Base-by-base conservation (phyloP, 139 green algal genomes). In the Microglena sp. region DNA sequence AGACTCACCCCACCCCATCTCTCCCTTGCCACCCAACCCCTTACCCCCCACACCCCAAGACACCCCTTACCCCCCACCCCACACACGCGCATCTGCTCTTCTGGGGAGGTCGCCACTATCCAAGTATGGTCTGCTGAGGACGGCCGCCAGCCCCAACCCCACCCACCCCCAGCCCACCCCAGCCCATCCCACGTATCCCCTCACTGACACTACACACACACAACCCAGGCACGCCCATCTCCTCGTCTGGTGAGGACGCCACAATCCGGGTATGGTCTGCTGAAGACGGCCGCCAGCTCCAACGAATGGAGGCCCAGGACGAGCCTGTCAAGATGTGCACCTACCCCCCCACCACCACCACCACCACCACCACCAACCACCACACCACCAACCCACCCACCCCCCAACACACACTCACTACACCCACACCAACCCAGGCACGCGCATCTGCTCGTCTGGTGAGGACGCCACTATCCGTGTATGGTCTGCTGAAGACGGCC, bases 401-500 rank as follows among this genome's bases (percentile, higher is more conserved):
- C n/a, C n/a, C n/a, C n/a, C n/a, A n/a, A n/a, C n/a, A n/a, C n/a
- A n/a, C n/a, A n/a, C n/a, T n/a, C n/a, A n/a, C n/a, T n/a, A n/a
- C n/a, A n/a, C n/a, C n/a, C n/a, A n/a, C n/a, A n/a, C n/a, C n/a
- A n/a, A n/a, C n/a, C n/a, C n/a, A n/a, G n/a, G 58, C 45, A 73
- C 56, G 8, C 68, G 67, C 36, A 73, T 75, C 15, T 28, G 67
- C 11, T 63, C 57, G 4, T 60, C 60, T 28, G 72, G 74, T 7
- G 74, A 81, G 61, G 74, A 81, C 69, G 73, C 64, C 65, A 66
- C 74, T 4, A 45, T 81, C 33, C 65, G 74, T 18, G 27, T 81
- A 36, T 81, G 74, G 74, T 62, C 34, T 30, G 53, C 72, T 7
- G 74, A 76, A 34, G 69, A 76, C 26, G 74, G 74, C 3, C 55